These are phyloP conservation scores for Baorangia bicolor DNA, from an alignment of 768 basidiomycete genomes.

Conservation along the genomic window DNA sequence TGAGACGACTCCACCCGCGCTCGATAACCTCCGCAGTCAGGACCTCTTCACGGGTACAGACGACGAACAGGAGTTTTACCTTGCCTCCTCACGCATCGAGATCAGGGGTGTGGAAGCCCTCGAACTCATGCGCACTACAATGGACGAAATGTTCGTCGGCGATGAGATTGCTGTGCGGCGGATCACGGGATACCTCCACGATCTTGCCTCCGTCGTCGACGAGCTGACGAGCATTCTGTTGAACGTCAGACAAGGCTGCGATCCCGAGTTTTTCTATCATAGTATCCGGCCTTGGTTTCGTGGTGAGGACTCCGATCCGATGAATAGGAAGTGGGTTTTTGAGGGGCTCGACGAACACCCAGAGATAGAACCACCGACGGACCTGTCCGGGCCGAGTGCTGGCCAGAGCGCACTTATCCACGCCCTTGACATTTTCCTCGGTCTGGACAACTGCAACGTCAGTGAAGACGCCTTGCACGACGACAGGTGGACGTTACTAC, in stretches of 20 bases:
- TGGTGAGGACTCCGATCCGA: constrained; percentile 58
- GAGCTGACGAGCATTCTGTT: constrained; percentile 61
- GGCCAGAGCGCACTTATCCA: constrained; percentile 82
- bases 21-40: constrained; percentile 60
- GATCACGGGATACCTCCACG: constrained; percentile 59
- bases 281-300: constrained; percentile 79
- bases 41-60: constrained; percentile 74
- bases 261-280: constrained; percentile 71
- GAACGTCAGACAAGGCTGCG: constrained; percentile 65
- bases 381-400: constrained; percentile 77
- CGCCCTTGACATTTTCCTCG: constrained; percentile 69
- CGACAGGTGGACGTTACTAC: constrained; percentile 47
- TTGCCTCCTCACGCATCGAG: constrained; percentile 84
- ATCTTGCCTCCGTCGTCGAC: constrained; percentile 64
- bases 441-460: constrained; percentile 50
- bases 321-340: constrained; percentile 51
- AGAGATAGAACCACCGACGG: constrained; percentile 42
- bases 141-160: constrained; percentile 87
- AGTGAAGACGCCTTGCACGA: constrained; percentile 5
- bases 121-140: constrained; percentile 77
- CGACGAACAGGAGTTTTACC: constrained; percentile 87
- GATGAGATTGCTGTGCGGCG: constrained; percentile 64
- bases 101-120: constrained; percentile 81
- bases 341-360: constrained; percentile 55
- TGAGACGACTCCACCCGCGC: constrained; percentile 34